Evolutionary conservation across 495 filamentous ascomycete species (phyloP).

Genomic region (Penicillium malachiteum): DNA sequence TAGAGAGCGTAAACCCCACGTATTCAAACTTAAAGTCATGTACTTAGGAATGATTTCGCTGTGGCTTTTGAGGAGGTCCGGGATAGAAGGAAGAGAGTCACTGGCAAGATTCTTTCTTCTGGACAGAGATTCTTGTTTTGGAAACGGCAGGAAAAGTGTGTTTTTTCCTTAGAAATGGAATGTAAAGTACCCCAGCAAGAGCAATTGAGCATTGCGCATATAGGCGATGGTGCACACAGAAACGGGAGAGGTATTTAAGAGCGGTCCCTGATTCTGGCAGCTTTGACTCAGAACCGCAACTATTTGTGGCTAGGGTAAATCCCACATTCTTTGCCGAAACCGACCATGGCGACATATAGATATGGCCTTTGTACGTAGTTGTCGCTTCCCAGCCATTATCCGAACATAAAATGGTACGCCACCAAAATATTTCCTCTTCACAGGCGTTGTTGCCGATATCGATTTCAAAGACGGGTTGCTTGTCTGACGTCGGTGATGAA

Average conservation of each 20-base stretch:
- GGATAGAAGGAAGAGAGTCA: slow-evolving; percentile 8
- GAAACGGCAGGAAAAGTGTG: slow-evolving; percentile 19
- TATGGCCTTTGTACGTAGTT: slow-evolving; percentile 18
- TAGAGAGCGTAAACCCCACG: slow-evolving; percentile 28
- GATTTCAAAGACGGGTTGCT: slow-evolving; percentile 15
- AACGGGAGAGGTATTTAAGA: slow-evolving; percentile 28
- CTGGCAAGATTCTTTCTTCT: background rate
- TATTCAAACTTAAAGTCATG: slow-evolving; percentile 27
- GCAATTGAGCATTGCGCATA: slow-evolving; percentile 30
- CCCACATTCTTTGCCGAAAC: slow-evolving; percentile 6
- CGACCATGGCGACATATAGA: slow-evolving; percentile 31
- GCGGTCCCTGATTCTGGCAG: slow-evolving; percentile 20
- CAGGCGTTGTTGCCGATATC: slow-evolving; percentile 17
- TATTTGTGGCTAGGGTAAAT: slow-evolving; percentile 3
- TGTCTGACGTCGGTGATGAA: background rate
- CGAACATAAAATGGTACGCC: slow-evolving; percentile 18
- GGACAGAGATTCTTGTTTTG: slow-evolving; percentile 8
- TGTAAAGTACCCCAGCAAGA: slow-evolving; percentile 26
- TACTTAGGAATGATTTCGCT: slow-evolving; percentile 19
- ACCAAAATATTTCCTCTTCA: slow-evolving; percentile 22
- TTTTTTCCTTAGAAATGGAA: slow-evolving; percentile 19
- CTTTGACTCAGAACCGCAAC: background rate
- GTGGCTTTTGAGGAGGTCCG: slow-evolving; percentile 15
- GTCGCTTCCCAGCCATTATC: slow-evolving; percentile 19
- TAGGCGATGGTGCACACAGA: slow-evolving; percentile 22